These are phyloP conservation scores for Macadamia tetraphylla DNA, from an alignment of 164 flowering plant genomes.

Conservation along the genomic window DNA sequence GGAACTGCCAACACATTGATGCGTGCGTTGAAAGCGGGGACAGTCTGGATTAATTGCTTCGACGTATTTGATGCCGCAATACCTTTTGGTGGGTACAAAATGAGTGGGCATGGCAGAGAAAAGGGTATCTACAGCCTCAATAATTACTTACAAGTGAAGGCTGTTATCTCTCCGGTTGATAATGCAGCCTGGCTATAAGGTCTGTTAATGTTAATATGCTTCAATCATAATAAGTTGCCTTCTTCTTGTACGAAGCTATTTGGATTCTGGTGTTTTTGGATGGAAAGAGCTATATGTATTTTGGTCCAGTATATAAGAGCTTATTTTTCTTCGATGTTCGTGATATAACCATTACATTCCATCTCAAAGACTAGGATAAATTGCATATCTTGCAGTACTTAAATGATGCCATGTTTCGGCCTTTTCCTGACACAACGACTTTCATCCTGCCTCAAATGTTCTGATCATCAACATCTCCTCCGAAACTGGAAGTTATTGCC, in stretches of 20 bases:
- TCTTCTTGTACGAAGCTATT: background rate
- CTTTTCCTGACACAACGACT: too few species aligned
- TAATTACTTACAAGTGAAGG: conserved; percentile 87
- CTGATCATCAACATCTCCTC: conserved; percentile 5
- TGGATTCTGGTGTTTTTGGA: background rate
- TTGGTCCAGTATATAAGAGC: too few species aligned
- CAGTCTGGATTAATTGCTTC: conserved; percentile 91
- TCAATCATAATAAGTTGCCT: background rate
- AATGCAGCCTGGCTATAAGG: conserved; percentile 74
- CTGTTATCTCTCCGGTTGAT: conserved; percentile 74
- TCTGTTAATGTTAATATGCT: background rate
- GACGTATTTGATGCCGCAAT: conserved; percentile 88
- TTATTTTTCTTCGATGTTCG: too few species aligned
- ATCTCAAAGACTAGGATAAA: too few species aligned
- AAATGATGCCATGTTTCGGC: background rate
- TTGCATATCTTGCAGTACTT: too few species aligned
- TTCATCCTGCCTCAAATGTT: conserved; percentile 17
- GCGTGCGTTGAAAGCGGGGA: conserved; percentile 73
- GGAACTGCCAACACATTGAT: conserved; percentile 68
- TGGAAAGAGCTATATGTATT: too few species aligned
- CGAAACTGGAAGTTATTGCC: too few species aligned
- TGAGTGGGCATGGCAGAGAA: conserved; percentile 91
- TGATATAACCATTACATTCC: too few species aligned
- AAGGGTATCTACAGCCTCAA: conserved; percentile 79
- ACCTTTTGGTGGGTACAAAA: conserved; percentile 93